A percentile compares a stretch with the other conserved stretches of the same genome.
Conservation (phyloP, 345 rosid genomes). For the Eucalyptus albens region DNA sequence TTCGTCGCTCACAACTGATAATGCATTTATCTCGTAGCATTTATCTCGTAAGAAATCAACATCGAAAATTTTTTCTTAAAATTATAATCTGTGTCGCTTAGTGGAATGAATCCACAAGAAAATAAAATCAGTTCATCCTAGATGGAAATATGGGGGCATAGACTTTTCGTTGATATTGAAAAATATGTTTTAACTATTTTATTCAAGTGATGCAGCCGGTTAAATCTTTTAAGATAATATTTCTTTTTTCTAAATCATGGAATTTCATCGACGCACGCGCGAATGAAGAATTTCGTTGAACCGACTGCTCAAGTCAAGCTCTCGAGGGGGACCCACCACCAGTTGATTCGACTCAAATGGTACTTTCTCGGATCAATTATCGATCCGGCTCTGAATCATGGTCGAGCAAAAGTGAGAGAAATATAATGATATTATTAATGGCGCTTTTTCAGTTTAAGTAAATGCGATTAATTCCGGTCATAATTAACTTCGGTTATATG, state of each 20-base stretch:
- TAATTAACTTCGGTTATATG: not conserved
- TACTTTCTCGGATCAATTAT: not conserved
- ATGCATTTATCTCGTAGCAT: accelerated
- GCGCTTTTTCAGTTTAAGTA: not conserved
- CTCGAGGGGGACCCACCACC: not conserved
- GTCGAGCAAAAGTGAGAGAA: not conserved
- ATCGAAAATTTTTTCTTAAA: accelerated
- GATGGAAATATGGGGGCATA: not conserved
- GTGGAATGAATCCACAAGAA: accelerated
- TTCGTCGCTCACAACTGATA: accelerated
- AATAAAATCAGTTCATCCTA: too few relatives aligned
- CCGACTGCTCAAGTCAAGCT: not conserved
- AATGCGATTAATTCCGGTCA: not conserved
- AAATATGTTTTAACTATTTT: accelerated
- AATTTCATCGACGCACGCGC: too few relatives aligned
- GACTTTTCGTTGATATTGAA: not conserved
- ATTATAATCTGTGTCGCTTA: not conserved
- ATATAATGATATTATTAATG: not conserved
- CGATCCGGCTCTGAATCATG: not conserved
- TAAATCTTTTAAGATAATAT: not conserved
- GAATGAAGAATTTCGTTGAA: not conserved
- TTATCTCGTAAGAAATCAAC: not conserved
- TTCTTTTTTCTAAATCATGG: accelerated
- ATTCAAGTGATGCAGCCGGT: accelerated
- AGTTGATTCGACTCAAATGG: not conserved